phyloP scores from a whole-genome alignment of 1,139 yeast genomes.

The Candida glucosophila region DNA sequence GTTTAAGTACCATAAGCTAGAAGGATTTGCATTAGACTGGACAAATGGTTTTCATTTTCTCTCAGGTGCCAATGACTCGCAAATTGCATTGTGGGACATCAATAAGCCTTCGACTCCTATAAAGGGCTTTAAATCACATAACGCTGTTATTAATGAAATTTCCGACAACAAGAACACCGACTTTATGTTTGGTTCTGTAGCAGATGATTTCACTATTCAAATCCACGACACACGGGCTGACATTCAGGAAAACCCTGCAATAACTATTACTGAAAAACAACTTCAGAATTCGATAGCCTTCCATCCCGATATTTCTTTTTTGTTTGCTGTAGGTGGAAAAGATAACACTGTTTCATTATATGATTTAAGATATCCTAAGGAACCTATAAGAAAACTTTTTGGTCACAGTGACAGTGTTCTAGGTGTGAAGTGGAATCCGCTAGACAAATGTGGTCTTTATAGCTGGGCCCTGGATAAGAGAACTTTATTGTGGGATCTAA shows the following conservation, averaged over 20 bases:
- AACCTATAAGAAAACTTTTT: conserved; percentile 39
- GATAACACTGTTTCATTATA: conserved; percentile 43
- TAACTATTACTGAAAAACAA: conserved; percentile 34
- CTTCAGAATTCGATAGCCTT: conserved; percentile 43
- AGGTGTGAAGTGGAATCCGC: conserved; percentile 31
- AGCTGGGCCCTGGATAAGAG: conserved; percentile 47
- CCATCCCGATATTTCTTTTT: conserved; percentile 35
- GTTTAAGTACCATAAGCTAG: conserved; percentile 53
- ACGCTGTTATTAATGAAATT: conserved; percentile 47
- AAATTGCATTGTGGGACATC: conserved; percentile 66
- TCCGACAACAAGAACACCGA: conserved; percentile 42
- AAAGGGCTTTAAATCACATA: conserved; percentile 36
- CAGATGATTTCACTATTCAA: conserved; percentile 63
- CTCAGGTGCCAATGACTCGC: conserved; percentile 61
- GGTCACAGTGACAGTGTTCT: conserved; percentile 40
- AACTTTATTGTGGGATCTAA: conserved; percentile 43
- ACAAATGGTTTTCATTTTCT: conserved; percentile 35
- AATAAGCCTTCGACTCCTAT: conserved; percentile 34
- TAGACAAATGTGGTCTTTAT: conserved; percentile 23
- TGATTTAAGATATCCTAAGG: conserved; percentile 40
- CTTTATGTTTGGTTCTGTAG: conserved; percentile 57
- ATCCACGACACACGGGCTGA: conserved; percentile 55
- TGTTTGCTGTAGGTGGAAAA: conserved; percentile 47
- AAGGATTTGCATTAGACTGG: conserved; percentile 74
- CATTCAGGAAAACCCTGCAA: conserved; percentile 26